Conservation (phyloP, 805 yeast genomes). For the Metschnikowia arizonensis region DNA sequence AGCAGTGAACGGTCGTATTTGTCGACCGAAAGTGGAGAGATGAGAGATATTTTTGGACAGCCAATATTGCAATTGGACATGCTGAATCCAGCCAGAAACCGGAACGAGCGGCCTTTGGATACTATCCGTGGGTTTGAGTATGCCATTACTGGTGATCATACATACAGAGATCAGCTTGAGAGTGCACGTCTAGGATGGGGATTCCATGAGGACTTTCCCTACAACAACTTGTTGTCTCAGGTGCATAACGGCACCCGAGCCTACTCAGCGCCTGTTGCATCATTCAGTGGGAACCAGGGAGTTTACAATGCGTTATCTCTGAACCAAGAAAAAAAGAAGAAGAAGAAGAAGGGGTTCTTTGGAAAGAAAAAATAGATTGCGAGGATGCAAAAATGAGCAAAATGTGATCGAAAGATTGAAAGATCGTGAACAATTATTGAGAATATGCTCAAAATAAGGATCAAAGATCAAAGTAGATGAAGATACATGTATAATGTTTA, state of each 20-base stretch:
- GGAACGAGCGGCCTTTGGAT: conserved; percentile 96
- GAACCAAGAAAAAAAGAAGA: conserved; percentile 49
- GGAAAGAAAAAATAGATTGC: conserved; percentile 48
- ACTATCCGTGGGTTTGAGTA: conserved; percentile 92
- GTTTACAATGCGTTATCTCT: conserved; percentile 46
- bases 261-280: conserved; percentile 34
- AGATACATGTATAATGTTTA: not conserved
- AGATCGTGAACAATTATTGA: too few relatives aligned
- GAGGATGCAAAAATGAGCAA: too few relatives aligned
- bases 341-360: conserved; percentile 75
- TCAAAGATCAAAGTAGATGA: not conserved
- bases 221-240: conserved; percentile 37
- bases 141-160: conserved; percentile 84
- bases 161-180: conserved; percentile 78
- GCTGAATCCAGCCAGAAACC: conserved; percentile 87
- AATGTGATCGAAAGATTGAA: too few relatives aligned
- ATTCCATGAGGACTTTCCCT: conserved; percentile 75
- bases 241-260: conserved; percentile 24
- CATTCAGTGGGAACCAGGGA: conserved; percentile 39
- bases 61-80: conserved; percentile 75
- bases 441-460: too few relatives aligned
- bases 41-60: conserved; percentile 83
- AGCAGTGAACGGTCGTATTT: conserved; percentile 41
- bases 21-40: conserved; percentile 48
- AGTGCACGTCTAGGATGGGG: conserved; percentile 78